Evolutionary conservation across 2,329 filamentous ascomycete species (phyloP).

Genomic region (Colletotrichum sp.): DNA sequence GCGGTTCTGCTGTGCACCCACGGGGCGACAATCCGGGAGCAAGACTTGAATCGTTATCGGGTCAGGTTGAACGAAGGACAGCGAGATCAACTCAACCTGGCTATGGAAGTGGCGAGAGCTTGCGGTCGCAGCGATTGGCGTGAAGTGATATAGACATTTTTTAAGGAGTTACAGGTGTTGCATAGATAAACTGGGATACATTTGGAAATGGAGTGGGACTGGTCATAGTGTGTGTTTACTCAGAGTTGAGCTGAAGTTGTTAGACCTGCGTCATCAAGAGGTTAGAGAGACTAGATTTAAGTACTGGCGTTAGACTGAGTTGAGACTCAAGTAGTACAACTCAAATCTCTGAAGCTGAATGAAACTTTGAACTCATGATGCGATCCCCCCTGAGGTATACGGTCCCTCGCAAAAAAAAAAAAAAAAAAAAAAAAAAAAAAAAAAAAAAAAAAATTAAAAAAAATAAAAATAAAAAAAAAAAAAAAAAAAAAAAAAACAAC

Average conservation of each 20-base stretch:
- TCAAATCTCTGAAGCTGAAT: rapidly evolving
- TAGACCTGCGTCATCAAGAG: neutral
- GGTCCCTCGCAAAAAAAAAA: slow-evolving; percentile 27
- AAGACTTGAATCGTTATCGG: neutral
- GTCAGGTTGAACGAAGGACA: neutral
- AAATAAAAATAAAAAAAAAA: slow-evolving; percentile 20
- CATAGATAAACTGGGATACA: neutral
- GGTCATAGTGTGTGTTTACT: neutral
- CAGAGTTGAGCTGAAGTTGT: neutral
- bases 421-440: slow-evolving; percentile 20
- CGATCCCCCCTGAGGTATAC: neutral
- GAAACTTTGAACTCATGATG: rapidly evolving
- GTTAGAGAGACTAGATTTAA: neutral
- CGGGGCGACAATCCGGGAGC: neutral
- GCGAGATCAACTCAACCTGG: neutral
- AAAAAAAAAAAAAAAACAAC: slow-evolving; percentile 24
- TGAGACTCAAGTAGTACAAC: neutral
- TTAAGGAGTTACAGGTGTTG: neutral
- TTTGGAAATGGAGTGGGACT: neutral
- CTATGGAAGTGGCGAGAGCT: neutral
- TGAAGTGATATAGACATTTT: neutral
- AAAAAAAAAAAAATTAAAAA: too few species aligned
- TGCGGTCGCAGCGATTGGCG: neutral
- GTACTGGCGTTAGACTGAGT: rapidly evolving
- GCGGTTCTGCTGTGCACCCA: neutral